Evolutionary conservation across 106 monocot genomes (phyloP), one percentile per base, ranked within the genome.

Genomic region (Posidonia australis): DNA sequence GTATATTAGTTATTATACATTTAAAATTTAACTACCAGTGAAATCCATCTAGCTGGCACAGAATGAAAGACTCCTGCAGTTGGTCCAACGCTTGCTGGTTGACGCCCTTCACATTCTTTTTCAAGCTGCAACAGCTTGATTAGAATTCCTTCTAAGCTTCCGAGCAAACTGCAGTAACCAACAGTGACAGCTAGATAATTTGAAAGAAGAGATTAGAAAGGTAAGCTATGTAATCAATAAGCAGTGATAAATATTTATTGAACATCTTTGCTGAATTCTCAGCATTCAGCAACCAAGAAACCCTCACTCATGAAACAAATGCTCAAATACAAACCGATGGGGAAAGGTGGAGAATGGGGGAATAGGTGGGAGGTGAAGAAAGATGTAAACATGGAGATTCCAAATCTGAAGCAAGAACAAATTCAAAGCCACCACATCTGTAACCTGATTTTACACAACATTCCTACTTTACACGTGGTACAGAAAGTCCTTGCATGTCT

Each of bases 391-490:
- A 30, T 58, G 28, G 5, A 29, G 17, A 58, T 54, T 54, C 10
- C 19, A 24, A 22, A 24, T n/a, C n/a, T n/a, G 21, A 54, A 54
- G 53, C 53, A 22, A 20, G 24, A 54, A 22, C 53, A 22, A 54
- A 54, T 24, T n/a, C 11, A 54, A 54, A 24, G 19, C 53, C 19
- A 54, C 10, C 53, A 54, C 19, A 58, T 31, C 12, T 26, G 26
- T 58, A 28, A 29, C 13, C 58, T 58, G 26, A 58, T 25, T 55
- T 58, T 58, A 58, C 58, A 26, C 58, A 17, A 58, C 30, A 58
- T 58, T 58, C 27, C 28, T 58, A 58, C 27, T 6, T 58, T 58
- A 58, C 58, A 58, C 27, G 14, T 3, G 30, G 13, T 29, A 17
- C 16, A 1, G 26, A 14, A 58, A 29, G 23, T 5, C 18, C 6